These are phyloP conservation scores for Boletellus sp. DNA, from an alignment of 768 basidiomycete genomes.

Conservation along the genomic window DNA sequence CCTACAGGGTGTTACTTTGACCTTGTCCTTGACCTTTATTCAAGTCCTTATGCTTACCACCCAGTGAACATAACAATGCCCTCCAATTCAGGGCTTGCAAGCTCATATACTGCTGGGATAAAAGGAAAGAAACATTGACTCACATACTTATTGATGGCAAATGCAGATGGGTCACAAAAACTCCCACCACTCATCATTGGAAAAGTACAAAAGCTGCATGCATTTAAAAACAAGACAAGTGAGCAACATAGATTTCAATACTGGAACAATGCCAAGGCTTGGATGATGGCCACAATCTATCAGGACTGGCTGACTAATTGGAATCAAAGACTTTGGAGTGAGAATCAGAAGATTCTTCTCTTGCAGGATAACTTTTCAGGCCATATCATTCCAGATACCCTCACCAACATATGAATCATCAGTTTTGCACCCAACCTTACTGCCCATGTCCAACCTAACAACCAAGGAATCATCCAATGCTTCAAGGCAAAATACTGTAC, in stretches of 20 bases:
- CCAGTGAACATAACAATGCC: conserved; percentile 1
- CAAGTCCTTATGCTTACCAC: too few species aligned
- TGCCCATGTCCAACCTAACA: conserved; percentile 34
- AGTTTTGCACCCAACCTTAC: conserved; percentile 35
- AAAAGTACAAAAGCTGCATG: background rate
- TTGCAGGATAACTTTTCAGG: conserved; percentile 8
- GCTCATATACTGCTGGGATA: background rate
- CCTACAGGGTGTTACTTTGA: too few species aligned
- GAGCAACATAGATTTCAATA: conserved; percentile 4
- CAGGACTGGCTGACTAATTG: conserved; percentile 5
- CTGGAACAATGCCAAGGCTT: conserved; percentile 1
- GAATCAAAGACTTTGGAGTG: background rate
- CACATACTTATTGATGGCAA: background rate
- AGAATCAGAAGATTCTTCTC: background rate
- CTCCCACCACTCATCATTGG: conserved; percentile 3
- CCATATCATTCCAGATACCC: conserved; percentile 27
- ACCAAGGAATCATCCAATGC: conserved; percentile 25
- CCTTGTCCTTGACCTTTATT: too few species aligned
- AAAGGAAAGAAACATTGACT: conserved; percentile 2
- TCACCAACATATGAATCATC: conserved; percentile 18
- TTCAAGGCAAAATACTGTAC: conserved; percentile 32
- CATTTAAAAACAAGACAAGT: conserved; percentile 4
- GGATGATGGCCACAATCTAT: conserved; percentile 2
- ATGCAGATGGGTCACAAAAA: conserved; percentile 5
- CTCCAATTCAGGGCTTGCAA: background rate